Conservation (phyloP, 768 basidiomycete genomes). For the Russula virescens region DNA sequence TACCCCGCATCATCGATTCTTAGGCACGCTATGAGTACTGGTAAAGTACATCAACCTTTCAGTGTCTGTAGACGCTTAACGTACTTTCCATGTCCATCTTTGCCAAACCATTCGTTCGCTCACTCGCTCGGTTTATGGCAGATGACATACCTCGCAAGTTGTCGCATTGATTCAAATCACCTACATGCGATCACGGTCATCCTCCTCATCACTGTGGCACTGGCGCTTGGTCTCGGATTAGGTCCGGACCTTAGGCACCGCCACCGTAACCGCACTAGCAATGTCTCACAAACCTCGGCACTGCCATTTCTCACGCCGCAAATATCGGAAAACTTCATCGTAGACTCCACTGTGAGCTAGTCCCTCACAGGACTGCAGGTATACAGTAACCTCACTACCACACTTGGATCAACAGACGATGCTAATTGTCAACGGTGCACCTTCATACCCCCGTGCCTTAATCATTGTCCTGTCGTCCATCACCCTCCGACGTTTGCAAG, state of each 20-base stretch:
- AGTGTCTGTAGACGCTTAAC: too few species aligned
- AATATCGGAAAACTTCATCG: conserved; percentile 19
- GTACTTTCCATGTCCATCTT: background rate
- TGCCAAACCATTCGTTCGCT: background rate
- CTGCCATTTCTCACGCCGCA: conserved; percentile 1
- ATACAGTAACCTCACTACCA: conserved; percentile 39
- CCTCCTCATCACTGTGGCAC: conserved; percentile 20
- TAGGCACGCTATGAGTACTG: too few species aligned
- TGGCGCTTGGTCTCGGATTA: conserved; percentile 29
- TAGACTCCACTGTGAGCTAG: conserved; percentile 19
- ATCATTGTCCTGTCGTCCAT: background rate
- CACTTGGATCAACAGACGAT: conserved; percentile 35
- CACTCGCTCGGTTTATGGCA: background rate
- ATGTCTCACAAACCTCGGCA: background rate
- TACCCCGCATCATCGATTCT: background rate
- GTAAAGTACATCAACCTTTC: too few species aligned
- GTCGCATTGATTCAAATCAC: background rate
- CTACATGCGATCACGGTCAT: background rate
- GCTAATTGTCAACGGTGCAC: conserved; percentile 43
- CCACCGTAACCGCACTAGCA: background rate
- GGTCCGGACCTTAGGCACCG: conserved; percentile 22
- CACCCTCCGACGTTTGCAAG: background rate
- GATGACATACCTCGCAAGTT: background rate
- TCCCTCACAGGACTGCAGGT: conserved; percentile 38
- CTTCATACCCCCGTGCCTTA: background rate